Percentiles rank a stretch among this genome's conserved stretches.
These are phyloP conservation scores for Auriscalpium microsporum DNA, from an alignment of 768 basidiomycete genomes.

Conservation along the genomic window DNA sequence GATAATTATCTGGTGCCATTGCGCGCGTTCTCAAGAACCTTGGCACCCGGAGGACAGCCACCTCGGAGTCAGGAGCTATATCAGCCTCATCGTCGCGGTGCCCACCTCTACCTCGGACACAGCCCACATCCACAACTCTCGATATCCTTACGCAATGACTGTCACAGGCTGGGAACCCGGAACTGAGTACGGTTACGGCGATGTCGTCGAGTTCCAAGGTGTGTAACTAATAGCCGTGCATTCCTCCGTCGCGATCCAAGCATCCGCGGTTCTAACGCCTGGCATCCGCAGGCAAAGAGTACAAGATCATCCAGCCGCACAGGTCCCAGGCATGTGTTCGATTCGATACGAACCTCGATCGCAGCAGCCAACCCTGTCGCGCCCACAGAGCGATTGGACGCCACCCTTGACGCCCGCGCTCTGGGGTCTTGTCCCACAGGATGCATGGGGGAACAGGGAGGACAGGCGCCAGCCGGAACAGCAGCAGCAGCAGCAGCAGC, in stretches of 20 bases:
- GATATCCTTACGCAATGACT: slow-evolving; percentile 25
- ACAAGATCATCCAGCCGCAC: slow-evolving; percentile 70
- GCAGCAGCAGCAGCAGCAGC: slow-evolving; percentile 13
- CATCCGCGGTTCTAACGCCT: background rate
- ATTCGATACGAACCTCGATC: background rate
- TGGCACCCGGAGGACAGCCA: no score
- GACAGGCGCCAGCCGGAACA: slow-evolving; percentile 1
- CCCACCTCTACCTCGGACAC: no score
- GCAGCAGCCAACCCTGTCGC: background rate
- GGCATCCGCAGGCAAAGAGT: slow-evolving; percentile 35
- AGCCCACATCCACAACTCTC: background rate
- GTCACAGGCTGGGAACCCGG: slow-evolving; percentile 52
- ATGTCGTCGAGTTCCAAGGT: slow-evolving; percentile 53
- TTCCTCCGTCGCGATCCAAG: background rate
- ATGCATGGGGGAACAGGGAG: slow-evolving; percentile 7
- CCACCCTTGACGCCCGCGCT: slow-evolving; percentile 55
- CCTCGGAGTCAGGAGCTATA: no score
- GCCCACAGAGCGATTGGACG: slow-evolving; percentile 54
- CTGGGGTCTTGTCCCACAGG: slow-evolving; percentile 47
- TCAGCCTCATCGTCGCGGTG: no score
- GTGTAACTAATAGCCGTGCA: slow-evolving; percentile 1
- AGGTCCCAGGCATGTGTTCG: slow-evolving; percentile 44
- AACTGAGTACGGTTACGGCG: slow-evolving; percentile 44
- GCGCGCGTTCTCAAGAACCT: no score
- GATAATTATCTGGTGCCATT: no score